Base-by-base conservation (phyloP, 345 rosid species). In the Dipteronia sinensis region DNA sequence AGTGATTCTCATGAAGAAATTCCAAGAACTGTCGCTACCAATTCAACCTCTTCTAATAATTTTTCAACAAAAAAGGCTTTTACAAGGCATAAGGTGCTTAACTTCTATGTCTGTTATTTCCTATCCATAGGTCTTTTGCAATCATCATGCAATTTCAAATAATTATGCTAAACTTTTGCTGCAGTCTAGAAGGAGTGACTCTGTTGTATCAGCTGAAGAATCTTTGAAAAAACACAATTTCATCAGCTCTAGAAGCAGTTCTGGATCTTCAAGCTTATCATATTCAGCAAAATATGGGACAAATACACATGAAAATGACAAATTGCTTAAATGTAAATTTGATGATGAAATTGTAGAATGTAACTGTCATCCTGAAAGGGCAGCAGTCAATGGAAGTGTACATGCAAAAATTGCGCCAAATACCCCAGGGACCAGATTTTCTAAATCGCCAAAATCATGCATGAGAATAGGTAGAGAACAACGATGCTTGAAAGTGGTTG, bases 41-140 rank as follows among this genome's bases (percentile, higher is more conserved):
- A 69, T 78, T 72, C 70, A 47, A 34, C 76, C 53, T 76, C 80
- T 75, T 83, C 74, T 12, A 73, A 65, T 79, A 79, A 69, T 65
- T 69, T 73, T 71, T 34, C 83, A 56, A 49, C 69, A 22, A 83
- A 81, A 73, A 89, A 79, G 75, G 82, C 83, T 82, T 73, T 72
- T 44, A 51, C 38, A 56, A 86, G 78, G 76, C 88, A 87, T 55
- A 89, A 89, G 93, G 95, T 87, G 64, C 44, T 74, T 73, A 61
- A 51, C n/a, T 38, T 19, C 15, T 61, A n/a, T 31, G 53, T 77
- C 67, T 9, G 42, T 63, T 79, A 42, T 72, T 6, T 65, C 42
- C 34, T 47, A 70, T 20, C 44, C 49, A 29, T 61, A 25, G 16
- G 23, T 64, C 72, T 68, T 23, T 44, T 44, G 16, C 2, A 47